Conservation (phyloP, 345 rosid species). For the Limnanthes douglasii region DNA sequence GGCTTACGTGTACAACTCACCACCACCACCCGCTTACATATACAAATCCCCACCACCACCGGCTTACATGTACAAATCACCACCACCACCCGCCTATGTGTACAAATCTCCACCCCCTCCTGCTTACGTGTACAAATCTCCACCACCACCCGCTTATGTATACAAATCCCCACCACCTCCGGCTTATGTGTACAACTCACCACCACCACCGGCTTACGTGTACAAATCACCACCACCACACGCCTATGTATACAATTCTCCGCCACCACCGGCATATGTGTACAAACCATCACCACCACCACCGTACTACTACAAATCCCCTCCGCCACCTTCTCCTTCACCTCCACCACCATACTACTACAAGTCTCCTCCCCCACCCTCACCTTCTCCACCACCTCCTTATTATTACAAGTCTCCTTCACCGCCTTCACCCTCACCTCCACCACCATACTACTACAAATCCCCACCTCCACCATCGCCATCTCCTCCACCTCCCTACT, state of each 20-base stretch:
- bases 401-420: neutral
- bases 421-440: neutral
- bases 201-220: conserved; percentile 8
- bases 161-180: conserved; percentile 1
- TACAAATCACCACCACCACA: conserved; percentile 4
- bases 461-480: neutral
- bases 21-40: conserved; percentile 13
- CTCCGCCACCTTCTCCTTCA: neutral
- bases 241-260: conserved; percentile 1
- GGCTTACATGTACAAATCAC: conserved; percentile 12
- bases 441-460: conserved; percentile 8
- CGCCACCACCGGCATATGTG: conserved; percentile 7
- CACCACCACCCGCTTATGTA: conserved; percentile 18
- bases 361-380: neutral
- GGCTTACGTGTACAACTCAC: conserved; percentile 12
- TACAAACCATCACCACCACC: conserved; percentile 4
- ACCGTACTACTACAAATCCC: neutral
- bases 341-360: neutral
- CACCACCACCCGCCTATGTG: conserved; percentile 10
- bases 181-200: conserved; percentile 8
- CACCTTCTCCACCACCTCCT: neutral
- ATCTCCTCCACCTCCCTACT: conserved; percentile 15
- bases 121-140: conserved; percentile 11
- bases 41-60: neutral
- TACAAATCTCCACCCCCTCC: neutral